Evolutionary conservation across 1,139 yeast genomes (phyloP).

Genomic region (Blastobotrys indianensis): DNA sequence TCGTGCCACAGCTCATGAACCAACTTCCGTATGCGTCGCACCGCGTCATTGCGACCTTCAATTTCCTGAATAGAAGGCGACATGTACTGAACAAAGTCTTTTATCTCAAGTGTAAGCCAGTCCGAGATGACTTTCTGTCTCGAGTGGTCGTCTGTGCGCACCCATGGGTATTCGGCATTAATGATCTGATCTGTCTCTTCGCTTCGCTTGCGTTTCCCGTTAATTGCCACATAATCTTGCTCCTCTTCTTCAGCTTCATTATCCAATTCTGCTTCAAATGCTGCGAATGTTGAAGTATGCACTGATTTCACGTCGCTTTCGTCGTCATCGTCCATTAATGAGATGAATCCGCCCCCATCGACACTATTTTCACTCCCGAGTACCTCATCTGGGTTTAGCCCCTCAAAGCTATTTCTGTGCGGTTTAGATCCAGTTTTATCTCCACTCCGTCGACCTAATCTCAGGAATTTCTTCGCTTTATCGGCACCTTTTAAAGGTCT

Average conservation of each 20-base stretch:
- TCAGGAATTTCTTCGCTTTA: not conserved
- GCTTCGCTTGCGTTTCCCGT: conserved; percentile 9
- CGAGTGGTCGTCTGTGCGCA: conserved; percentile 68
- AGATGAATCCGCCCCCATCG: conserved; percentile 36
- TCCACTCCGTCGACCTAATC: not conserved
- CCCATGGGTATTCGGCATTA: conserved; percentile 65
- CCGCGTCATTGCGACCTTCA: conserved; percentile 58
- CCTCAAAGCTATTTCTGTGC: conserved; percentile 2
- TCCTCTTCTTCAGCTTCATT: conserved; percentile 19
- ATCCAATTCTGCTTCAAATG: conserved; percentile 22
- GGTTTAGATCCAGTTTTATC: not conserved
- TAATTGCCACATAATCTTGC: conserved; percentile 10
- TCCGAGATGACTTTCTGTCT: conserved; percentile 71
- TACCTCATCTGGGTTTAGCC: not conserved
- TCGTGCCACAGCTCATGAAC: conserved; percentile 70
- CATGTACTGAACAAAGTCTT: conserved; percentile 78
- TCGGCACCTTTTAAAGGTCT: not conserved
- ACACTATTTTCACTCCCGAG: conserved; percentile 11
- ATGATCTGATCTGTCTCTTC: conserved; percentile 12
- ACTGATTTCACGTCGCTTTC: conserved; percentile 22
- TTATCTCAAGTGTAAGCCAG: conserved; percentile 83
- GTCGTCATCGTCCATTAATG: conserved; percentile 23
- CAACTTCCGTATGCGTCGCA: conserved; percentile 51
- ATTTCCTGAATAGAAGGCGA: conserved; percentile 83
- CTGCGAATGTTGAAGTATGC: conserved; percentile 20